phyloP scores from a whole-genome alignment of 1,284 basidiomycete genomes.

The Cronartium quercuum region DNA sequence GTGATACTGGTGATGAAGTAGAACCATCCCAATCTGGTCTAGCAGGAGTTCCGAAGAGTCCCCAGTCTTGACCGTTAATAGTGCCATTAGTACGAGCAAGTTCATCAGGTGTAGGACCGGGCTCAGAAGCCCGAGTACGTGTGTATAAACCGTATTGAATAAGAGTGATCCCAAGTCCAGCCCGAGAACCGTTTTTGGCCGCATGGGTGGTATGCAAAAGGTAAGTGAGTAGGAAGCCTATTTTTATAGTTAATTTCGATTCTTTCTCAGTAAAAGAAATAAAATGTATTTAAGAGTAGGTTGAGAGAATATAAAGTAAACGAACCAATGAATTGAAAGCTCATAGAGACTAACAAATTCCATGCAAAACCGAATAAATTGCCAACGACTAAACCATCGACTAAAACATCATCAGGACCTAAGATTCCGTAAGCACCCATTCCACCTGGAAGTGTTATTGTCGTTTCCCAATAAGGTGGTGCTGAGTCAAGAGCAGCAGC shows the following conservation, averaged over 20 bases:
- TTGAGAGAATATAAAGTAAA: constrained; percentile 25
- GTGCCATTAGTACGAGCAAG: constrained; percentile 31
- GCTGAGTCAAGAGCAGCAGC: constrained; percentile 83
- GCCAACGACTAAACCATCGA: constrained; percentile 57
- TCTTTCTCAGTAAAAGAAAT: too few relatives aligned
- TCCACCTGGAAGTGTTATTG: constrained; percentile 64
- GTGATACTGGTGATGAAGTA: constrained; percentile 48
- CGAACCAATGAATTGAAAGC: constrained; percentile 84
- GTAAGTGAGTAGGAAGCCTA: constrained; percentile 49
- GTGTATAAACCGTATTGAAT: constrained; percentile 89
- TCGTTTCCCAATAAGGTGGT: constrained; percentile 95
- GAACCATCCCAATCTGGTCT: constrained; percentile 47
- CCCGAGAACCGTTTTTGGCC: constrained; percentile 85
- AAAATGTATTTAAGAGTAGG: constrained; percentile 48
- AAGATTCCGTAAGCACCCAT: constrained; percentile 45
- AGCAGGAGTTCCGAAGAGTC: constrained; percentile 41
- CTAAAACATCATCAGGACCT: constrained; percentile 55
- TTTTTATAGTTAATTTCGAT: too few relatives aligned
- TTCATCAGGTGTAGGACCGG: neutral
- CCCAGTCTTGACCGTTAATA: constrained; percentile 28
- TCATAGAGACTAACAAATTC: constrained; percentile 80
- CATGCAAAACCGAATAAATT: constrained; percentile 65
- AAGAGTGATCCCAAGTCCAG: constrained; percentile 86
- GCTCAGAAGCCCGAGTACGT: constrained; percentile 53
- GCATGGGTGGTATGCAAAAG: constrained; percentile 66